A percentile compares a stretch with the other conserved stretches of the same genome.
Evolutionary conservation across 108 stramenopile species (phyloP).

Genomic region (Skeletonema grethae): DNA sequence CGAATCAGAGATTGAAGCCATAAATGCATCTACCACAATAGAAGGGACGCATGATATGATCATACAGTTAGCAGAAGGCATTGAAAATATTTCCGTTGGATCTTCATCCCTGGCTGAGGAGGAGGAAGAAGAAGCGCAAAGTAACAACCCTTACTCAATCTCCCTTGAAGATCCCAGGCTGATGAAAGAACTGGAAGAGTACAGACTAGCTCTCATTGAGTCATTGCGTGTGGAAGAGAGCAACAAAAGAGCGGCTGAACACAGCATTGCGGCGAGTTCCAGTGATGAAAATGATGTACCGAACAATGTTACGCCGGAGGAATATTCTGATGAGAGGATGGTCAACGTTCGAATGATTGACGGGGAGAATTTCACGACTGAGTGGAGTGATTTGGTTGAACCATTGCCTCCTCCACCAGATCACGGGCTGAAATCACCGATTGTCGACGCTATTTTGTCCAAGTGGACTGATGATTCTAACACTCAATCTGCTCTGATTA

Average conservation of each 20-base stretch:
- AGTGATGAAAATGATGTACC: conserved; percentile 20
- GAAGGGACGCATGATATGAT: conserved; percentile 25
- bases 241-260: not conserved
- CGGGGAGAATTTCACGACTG: conserved; percentile 82
- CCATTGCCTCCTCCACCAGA: conserved; percentile 85
- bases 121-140: conserved; percentile 13
- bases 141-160: conserved; percentile 15
- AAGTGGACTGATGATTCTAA: conserved; percentile 70
- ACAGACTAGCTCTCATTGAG: conserved; percentile 32
- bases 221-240: conserved; percentile 12
- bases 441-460: conserved; percentile 67
- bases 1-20: conserved; percentile 46
- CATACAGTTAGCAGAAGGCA: conserved; percentile 39
- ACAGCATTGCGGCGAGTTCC: conserved; percentile 6
- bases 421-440: conserved; percentile 79
- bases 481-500: conserved; percentile 64
- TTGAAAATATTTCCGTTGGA: conserved; percentile 38
- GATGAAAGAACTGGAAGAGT: conserved; percentile 48
- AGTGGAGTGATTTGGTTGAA: conserved; percentile 69
- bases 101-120: conserved; percentile 14
- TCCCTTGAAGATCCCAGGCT: conserved; percentile 38
- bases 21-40: conserved; percentile 25
- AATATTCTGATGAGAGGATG: conserved; percentile 49
- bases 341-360: conserved; percentile 82
- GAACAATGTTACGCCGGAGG: conserved; percentile 26